These are phyloP conservation scores for Yarrowia porcina DNA, from an alignment of 805 yeast species.

Conservation along the genomic window DNA sequence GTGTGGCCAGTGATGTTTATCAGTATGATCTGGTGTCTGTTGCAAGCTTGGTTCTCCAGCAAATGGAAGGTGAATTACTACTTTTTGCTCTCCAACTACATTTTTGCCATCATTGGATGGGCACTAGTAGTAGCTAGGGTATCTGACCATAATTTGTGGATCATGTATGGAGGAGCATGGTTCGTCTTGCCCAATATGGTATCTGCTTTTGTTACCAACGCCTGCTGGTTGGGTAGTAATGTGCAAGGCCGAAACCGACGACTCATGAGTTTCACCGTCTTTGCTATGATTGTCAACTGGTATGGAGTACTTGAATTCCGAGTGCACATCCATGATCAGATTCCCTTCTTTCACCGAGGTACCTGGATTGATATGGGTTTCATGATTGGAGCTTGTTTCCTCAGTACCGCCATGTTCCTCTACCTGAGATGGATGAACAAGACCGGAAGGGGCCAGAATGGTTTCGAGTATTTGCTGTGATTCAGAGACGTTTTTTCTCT, in stretches of 20 bases:
- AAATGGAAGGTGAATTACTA: neutral
- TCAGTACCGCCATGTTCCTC: neutral
- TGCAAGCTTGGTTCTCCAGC: neutral
- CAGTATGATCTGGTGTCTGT: neutral
- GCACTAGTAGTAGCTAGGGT: neutral
- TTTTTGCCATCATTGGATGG: neutral
- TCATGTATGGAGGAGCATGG: constrained; percentile 6
- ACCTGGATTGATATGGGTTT: neutral
- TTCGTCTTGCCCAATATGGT: neutral
- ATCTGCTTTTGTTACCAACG: neutral
- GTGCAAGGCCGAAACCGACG: neutral
- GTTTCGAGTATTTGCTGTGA: neutral
- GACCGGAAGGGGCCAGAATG: neutral
- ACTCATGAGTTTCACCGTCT: neutral
- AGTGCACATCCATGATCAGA: neutral
- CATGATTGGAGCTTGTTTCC: neutral
- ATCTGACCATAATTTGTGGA: neutral
- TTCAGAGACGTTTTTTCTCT: too few relatives aligned
- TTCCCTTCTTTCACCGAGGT: neutral
- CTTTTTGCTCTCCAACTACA: neutral
- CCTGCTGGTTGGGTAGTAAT: neutral
- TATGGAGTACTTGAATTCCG: neutral
- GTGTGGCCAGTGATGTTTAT: neutral
- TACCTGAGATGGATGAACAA: neutral
- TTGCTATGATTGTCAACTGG: constrained; percentile 8